These are phyloP conservation scores for Ceratocystis albifundus DNA, from an alignment of 2,329 filamentous ascomycete species.

Conservation along the genomic window DNA sequence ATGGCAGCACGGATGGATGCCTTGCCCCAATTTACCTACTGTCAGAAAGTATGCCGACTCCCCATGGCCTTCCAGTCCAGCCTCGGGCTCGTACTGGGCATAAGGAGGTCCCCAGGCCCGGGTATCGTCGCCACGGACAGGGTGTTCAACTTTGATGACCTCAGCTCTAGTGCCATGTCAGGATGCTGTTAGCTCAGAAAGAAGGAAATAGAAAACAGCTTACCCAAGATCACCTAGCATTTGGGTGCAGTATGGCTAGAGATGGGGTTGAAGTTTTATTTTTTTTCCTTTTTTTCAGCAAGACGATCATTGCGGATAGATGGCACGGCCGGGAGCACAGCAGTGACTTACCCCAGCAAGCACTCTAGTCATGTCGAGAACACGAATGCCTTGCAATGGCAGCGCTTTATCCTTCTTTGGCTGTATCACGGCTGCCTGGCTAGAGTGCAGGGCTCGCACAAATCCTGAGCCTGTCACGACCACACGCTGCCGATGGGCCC, in stretches of 20 bases:
- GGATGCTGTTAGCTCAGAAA: background rate
- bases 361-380: constrained; percentile 94
- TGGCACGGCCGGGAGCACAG: constrained; percentile 15
- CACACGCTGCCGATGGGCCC: background rate
- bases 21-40: constrained; percentile 39
- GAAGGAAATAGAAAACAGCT: constrained; percentile 27
- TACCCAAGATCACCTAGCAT: constrained; percentile 94
- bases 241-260: constrained; percentile 89
- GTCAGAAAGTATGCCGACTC: constrained; percentile 92
- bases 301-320: background rate
- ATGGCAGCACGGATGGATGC: too few species aligned
- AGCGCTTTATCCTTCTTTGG: constrained; percentile 27
- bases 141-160: constrained; percentile 95
- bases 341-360: constrained; percentile 65
- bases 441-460: background rate
- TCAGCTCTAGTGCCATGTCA: constrained; percentile 53
- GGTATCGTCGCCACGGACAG: constrained; percentile 81
- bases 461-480: background rate
- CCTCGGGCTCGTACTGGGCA: constrained; percentile 58
- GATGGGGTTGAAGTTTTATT: too few species aligned
- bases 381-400: constrained; percentile 74
- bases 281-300: constrained; percentile 12
- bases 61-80: constrained; percentile 55
- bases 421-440: background rate
- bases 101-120: constrained; percentile 94